Conservation (phyloP, 805 yeast species). For the Tetrapisispora fleetii region DNA sequence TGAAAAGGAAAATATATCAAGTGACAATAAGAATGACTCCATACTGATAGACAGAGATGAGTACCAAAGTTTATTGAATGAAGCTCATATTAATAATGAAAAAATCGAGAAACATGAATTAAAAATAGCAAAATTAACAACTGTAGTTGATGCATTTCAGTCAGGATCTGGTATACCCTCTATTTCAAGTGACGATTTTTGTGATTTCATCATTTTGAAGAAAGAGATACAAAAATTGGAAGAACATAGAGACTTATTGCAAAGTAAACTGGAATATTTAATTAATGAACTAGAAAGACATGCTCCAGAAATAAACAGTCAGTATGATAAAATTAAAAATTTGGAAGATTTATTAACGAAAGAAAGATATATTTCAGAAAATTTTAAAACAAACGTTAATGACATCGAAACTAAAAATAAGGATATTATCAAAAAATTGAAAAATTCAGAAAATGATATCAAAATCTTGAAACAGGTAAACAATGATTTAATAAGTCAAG, state of each 20-base stretch:
- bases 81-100: slow-evolving; percentile 17
- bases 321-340: not conserved
- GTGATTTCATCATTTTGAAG: slow-evolving; percentile 54
- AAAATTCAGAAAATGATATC: slow-evolving; percentile 27
- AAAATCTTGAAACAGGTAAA: slow-evolving; percentile 42
- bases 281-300: slow-evolving; percentile 66
- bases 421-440: slow-evolving; percentile 9
- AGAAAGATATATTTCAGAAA: not conserved
- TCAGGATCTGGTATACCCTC: slow-evolving; percentile 6
- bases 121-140: slow-evolving; percentile 33
- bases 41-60: slow-evolving; percentile 3
- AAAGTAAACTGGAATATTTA: slow-evolving; percentile 57
- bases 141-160: slow-evolving; percentile 35
- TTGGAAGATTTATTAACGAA: not conserved
- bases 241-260: slow-evolving; percentile 56
- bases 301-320: slow-evolving; percentile 39
- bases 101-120: slow-evolving; percentile 27
- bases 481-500: slow-evolving; percentile 67
- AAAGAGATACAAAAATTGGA: slow-evolving; percentile 58
- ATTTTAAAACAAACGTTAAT: slow-evolving; percentile 11
- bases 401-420: slow-evolving; percentile 21
- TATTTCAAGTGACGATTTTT: slow-evolving; percentile 31
- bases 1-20: slow-evolving; percentile 6
- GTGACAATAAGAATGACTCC: not conserved
- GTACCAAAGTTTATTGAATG: slow-evolving; percentile 21